Evolutionary conservation across 2,329 filamentous ascomycete species (phyloP), one percentile per base, ranked within the genome.

Genomic region (Balansia obtecta): DNA sequence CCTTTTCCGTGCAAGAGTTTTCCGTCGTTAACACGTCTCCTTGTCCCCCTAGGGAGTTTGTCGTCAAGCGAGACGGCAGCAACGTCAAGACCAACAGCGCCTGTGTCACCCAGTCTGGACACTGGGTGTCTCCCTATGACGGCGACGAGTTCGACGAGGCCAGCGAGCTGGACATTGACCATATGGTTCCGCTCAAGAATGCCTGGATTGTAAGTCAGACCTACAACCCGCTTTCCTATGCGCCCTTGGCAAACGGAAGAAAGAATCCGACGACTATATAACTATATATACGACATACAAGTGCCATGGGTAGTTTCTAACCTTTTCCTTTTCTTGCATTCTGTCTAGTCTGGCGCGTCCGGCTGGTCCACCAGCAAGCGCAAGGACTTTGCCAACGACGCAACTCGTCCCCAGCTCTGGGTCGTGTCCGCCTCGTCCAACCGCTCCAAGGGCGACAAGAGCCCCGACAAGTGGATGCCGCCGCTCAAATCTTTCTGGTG

Each of bases 401-500:
- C 91, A 52, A 75, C 70, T 1, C 77, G 83, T 50, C 88, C 88
- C 0, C 86, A 93, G 68, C 75, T 93, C 32, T 77, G 86, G 68
- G 84, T 87, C 34, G 86, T 93, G 9, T 91, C 86, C 4, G 84
- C 86, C 63, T 80, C 76, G 50, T 80, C 88, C 57, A 94, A 94
- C 68, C 72, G 81, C 58, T 56, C 70, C 34, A 93, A 91, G 73
- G 70, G 86, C n/a, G 86, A 89, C 64, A 69, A 73, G 56, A 80
- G 81, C 49, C 86, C 87, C 0, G 87, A 90, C 60, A 64, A 68
- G 11, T 94, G 87, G 86, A 84, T 88, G 70, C 88, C 86, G 12
- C 75, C 82, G 0, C 68, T 86, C 53, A 59, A 71, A 64, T 75
- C 68, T 55, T 91, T 87, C 68, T 78, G 86, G 65, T 93, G 88